Base-by-base conservation (phyloP, 1,284 basidiomycete species). In the Leccinum pallidistipes region DNA sequence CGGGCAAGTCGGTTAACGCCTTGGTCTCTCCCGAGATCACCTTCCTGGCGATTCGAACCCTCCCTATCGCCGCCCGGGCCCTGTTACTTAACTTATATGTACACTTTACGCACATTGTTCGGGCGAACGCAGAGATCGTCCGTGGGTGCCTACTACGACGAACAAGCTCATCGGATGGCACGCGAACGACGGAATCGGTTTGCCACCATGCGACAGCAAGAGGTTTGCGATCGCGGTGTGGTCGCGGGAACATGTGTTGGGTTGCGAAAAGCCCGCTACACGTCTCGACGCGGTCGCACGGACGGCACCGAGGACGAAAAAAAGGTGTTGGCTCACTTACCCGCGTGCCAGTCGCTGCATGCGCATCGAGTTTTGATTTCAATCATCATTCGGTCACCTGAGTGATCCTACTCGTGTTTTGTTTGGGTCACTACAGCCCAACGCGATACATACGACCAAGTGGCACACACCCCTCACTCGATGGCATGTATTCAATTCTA, bases 1-100 rank as follows among this genome's bases (percentile, higher is more conserved):
- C 24, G 14, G 61, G 49, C 49, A 11, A 31, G 49, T 24, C 16
- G 47, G 18, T 21, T 45, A 24, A 43, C 29, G n/a, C 43, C 57
- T 47, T 60, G 43, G 68, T 72, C 62, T 47, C 69, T 74, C 69
- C 69, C 68, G 72, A 71, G 64, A 72, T 68, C 63, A 60, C 59
- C 54, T 66, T 51, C 58, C 38, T 59, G n/a, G 50, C 57, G 59
- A 65, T 58, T 59, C 52, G 51, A 56, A 47, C 47, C 60, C 65
- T 60, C 16, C 54, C 55, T 69, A 71, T 61, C 66, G 61, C 66
- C 69, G 62, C 61, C 55, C 12, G 55, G 54, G 50, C 49, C 50
- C 27, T 29, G 14, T 50, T 29, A 50, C 24, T 12, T 49, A 27
- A 58, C 64, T 60, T 58, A 61, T 53, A 59, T 66, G 61, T 59